phyloP scores from a whole-genome alignment of 805 yeast genomes.

The Candida hispaniensis region DNA sequence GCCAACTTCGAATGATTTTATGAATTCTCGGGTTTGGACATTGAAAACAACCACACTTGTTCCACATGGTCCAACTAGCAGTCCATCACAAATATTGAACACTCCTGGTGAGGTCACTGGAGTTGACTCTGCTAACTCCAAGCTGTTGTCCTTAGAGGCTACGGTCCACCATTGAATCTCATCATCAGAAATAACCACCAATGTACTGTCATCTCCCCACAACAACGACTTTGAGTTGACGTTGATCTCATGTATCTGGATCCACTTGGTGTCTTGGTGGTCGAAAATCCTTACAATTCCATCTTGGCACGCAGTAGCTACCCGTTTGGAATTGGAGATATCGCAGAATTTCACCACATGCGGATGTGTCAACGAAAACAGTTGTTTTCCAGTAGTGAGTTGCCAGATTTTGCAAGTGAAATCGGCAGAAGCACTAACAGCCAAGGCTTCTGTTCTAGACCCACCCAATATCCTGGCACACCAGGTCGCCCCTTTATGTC shows the following conservation, averaged over 20 bases:
- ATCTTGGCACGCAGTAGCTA: constrained; percentile 11
- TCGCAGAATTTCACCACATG: constrained; percentile 24
- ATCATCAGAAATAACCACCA: constrained; percentile 22
- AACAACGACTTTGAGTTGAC: constrained; percentile 12
- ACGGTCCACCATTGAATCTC: constrained; percentile 26
- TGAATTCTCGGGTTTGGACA: constrained; percentile 17
- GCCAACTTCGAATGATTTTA: constrained; percentile 20
- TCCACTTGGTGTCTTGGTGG: constrained; percentile 1
- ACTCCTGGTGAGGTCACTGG: constrained; percentile 8
- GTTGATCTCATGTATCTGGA: constrained; percentile 12
- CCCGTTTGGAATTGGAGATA: constrained; percentile 10
- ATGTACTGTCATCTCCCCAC: constrained; percentile 6
- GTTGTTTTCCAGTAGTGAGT: constrained; percentile 19
- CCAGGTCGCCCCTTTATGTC: constrained; percentile 31
- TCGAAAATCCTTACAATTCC: constrained; percentile 6
- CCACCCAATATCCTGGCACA: constrained; percentile 22
- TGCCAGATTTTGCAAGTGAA: constrained; percentile 26
- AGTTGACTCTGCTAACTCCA: constrained; percentile 10
- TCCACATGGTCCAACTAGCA: constrained; percentile 24
- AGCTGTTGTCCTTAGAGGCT: constrained; percentile 16
- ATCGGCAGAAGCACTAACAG: constrained; percentile 29
- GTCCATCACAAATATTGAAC: constrained; percentile 18
- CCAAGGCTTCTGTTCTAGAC: constrained; percentile 21
- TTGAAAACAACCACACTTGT: constrained; percentile 20
- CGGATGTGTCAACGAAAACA: constrained; percentile 19